Evolutionary conservation across 2,329 filamentous ascomycete genomes (phyloP), one percentile per base, ranked within the genome.

Genomic region (Dendrostoma leiphaemia): DNA sequence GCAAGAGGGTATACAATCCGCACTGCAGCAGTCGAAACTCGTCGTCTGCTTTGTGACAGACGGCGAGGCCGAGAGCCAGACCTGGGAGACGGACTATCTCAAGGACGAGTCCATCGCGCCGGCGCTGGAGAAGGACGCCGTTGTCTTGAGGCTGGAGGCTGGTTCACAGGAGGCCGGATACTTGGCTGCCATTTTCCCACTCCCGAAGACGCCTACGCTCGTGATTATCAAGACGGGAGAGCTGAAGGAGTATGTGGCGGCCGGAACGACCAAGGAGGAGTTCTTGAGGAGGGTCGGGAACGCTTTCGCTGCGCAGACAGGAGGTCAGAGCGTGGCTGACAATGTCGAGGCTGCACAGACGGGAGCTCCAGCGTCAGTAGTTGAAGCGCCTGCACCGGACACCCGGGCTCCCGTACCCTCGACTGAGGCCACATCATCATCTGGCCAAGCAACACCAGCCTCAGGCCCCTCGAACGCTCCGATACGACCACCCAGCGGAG

Each of bases 1-100:
- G 19, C 89, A 95, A 64, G 86, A 88, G 64, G 92, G 90, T 55
- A 95, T 97, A 62, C 79, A 82, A 29, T 76, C 82, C 19, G 91
- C 92, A 12, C 79, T 97, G 6, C 81, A 83, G 57, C 78, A 92
- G 68, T 76, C 83, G 56, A 95, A 93, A 70, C 79, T 88, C 17
- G 89, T 97, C 1, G 81, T 89, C 28, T 96, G 91, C 72, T 95
- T 97, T 70, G 86, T 96, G 29, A 83, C 85, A 91, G 90, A 95
- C 68, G 82, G 83, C 48, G 78, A 80, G 37, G 78, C 84, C 26
- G 85, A 89, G 65, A 93, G 90, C 67, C 72, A 75, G 50, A 73
- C 68, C 58, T 95, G 90, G 90, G 89, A 94, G 69, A 71, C 79
- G 26, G 84, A 88, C 15, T 92, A 84, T 64, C 71, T 89, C 24